Base-by-base conservation (phyloP, 2,329 filamentous ascomycete species). In the Epichloe sylvatica region DNA sequence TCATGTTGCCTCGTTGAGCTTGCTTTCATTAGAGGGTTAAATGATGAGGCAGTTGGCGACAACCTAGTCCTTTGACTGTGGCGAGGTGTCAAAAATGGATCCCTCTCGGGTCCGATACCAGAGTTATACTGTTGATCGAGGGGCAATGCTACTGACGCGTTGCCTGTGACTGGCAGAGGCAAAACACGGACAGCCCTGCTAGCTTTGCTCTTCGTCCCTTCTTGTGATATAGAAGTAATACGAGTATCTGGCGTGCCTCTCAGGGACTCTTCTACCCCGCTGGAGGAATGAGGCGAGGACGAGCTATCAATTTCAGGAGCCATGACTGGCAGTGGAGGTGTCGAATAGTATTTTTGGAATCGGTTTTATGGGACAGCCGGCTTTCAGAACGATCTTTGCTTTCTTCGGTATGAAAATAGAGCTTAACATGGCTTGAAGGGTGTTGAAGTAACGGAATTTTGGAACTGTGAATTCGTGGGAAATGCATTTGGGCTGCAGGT, bases 161-260 rank as follows among this genome's bases (percentile, higher is more conserved):
- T 36, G 23, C 13, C 37, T 37, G 45, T 12, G 33, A 34, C 34
- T 55, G 11, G 67, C 64, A n/a, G 63, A 57, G 19, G 60, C 51
- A 34, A 57, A 58, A 12, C 61, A 52, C 39, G 55, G 59, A 38
- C 69, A 56, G 8, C 61, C 57, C 30, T 67, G 65, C 15, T 66
- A 54, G 17, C 62, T 55, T 51, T 66, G 68, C 15, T 64, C 63
- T 19, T 71, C 73, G 64, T 50, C 39, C 78, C 77, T 15, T 78
- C 75, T 0, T 81, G 80, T 4, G 81, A 84, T 59, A 84, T 83
- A 5, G 75, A 67, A 5, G 80, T 81, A 40, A 82, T 55, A 46
- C 74, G 76, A 7, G 81, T 83, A 51, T 83, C 79, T 0, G 82
- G 81, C 5, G 83, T 85, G 15, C 74, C 76, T 56, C 78, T 74